phyloP scores from a whole-genome alignment of 306 rosid species.

The Pachyrhizus erosus region DNA sequence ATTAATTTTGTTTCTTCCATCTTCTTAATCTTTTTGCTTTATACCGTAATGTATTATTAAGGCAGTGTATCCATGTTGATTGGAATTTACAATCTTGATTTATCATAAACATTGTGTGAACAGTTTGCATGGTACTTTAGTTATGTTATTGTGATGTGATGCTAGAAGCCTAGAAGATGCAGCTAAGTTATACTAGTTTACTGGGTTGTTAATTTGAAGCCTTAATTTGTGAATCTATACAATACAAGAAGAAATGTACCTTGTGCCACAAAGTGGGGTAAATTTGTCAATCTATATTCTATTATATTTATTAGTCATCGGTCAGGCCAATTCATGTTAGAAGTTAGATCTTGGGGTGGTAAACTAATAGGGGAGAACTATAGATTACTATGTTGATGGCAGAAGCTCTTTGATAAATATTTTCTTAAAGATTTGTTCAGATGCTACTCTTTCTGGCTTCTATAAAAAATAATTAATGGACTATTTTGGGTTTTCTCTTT shows the following conservation, averaged over 20 bases:
- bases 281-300: neutral
- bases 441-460: slow-evolving; percentile 8
- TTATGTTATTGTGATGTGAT: slow-evolving; percentile 21
- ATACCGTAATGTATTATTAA: neutral
- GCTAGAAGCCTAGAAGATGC: slow-evolving; percentile 4
- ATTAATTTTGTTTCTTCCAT: slow-evolving; percentile 1
- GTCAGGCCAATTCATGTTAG: neutral
- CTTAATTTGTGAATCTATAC: slow-evolving; percentile 2
- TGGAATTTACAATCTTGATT: slow-evolving; percentile 17
- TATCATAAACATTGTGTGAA: neutral
- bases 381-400: neutral
- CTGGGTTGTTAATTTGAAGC: neutral
- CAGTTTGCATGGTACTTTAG: neutral
- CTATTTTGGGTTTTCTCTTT: neutral
- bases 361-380: neutral
- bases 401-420: too few relatives aligned
- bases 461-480: neutral
- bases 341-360: neutral
- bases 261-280: neutral
- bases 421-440: neutral
- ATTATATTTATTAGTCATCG: neutral
- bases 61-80: slow-evolving; percentile 1
- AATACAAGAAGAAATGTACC: neutral
- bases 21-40: neutral
- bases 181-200: neutral